These are phyloP conservation scores for Thalassiosira mediterranea DNA, from an alignment of 352 stramenopile genomes.

Conservation along the genomic window DNA sequence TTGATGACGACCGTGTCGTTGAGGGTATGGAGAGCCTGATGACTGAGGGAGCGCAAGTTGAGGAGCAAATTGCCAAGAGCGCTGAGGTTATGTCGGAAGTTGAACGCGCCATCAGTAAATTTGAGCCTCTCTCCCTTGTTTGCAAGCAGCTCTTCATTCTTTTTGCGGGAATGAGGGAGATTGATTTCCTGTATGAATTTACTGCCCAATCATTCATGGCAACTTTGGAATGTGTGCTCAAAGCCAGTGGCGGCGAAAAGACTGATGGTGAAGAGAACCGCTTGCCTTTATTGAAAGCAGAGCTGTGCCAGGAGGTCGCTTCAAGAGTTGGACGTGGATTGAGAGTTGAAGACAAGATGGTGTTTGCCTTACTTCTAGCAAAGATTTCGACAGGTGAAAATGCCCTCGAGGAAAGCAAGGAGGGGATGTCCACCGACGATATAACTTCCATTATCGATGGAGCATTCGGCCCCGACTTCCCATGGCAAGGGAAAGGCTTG, in stretches of 20 bases:
- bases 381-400: slow-evolving; percentile 74
- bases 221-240: slow-evolving; percentile 93
- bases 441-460: slow-evolving; percentile 71
- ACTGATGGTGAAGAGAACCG: slow-evolving; percentile 46
- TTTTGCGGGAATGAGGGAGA: slow-evolving; percentile 90
- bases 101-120: slow-evolving; percentile 91
- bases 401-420: slow-evolving; percentile 61
- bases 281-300: slow-evolving; percentile 62
- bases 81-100: slow-evolving; percentile 88
- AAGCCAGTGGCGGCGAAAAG: slow-evolving; percentile 33
- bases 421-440: slow-evolving; percentile 78
- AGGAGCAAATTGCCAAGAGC: slow-evolving; percentile 88
- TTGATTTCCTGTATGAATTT: slow-evolving; percentile 99
- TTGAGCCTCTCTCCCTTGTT: slow-evolving; percentile 91
- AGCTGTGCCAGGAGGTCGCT: slow-evolving; percentile 92
- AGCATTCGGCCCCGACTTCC: slow-evolving; percentile 91
- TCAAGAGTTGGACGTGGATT: slow-evolving; percentile 92
- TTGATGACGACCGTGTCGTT: slow-evolving; percentile 98
- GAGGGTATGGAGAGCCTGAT: slow-evolving; percentile 98
- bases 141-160: slow-evolving; percentile 82
- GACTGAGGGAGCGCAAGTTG: slow-evolving; percentile 95
- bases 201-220: slow-evolving; percentile 96
- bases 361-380: slow-evolving; percentile 95
- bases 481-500: slow-evolving; percentile 91
- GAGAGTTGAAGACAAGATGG: slow-evolving; percentile 96